Evolutionary conservation across 2,329 filamentous ascomycete genomes (phyloP).

Genomic region (Penicillium sp.): DNA sequence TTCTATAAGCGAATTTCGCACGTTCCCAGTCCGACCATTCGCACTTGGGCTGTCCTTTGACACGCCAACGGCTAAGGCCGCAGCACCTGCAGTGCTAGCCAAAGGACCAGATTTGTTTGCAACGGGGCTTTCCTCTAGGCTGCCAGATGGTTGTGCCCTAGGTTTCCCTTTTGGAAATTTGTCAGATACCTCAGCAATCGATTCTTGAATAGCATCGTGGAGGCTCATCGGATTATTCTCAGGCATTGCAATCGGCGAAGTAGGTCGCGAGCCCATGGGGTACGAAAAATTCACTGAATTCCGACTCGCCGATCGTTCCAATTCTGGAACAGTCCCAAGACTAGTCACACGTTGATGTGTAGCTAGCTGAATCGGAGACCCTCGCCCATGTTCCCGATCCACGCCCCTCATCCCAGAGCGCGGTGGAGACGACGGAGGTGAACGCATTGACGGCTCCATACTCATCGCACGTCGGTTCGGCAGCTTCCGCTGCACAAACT

Average conservation of each 20-base stretch:
- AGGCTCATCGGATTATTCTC: slow-evolving; percentile 22
- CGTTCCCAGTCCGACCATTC: slow-evolving; percentile 9
- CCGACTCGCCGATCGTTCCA: slow-evolving; percentile 43
- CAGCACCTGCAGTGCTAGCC: slow-evolving; percentile 32
- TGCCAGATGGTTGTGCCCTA: slow-evolving; percentile 22
- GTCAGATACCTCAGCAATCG: slow-evolving; percentile 27
- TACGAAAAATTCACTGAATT: slow-evolving; percentile 53
- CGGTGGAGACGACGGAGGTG: slow-evolving; percentile 45
- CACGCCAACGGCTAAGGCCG: slow-evolving; percentile 29
- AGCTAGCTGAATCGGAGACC: slow-evolving; percentile 16
- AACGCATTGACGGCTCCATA: slow-evolving; percentile 51
- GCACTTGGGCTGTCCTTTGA: slow-evolving; percentile 15
- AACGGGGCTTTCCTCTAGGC: slow-evolving; percentile 31
- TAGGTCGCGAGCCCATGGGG: slow-evolving; percentile 43
- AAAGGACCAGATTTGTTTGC: slow-evolving; percentile 26
- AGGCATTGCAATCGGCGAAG: slow-evolving; percentile 36
- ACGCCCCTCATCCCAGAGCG: slow-evolving; percentile 40
- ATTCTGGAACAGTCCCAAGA: slow-evolving; percentile 34
- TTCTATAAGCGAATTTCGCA: background rate
- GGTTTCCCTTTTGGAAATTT: slow-evolving; percentile 29
- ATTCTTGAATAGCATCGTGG: slow-evolving; percentile 24
- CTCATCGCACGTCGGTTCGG: slow-evolving; percentile 50
- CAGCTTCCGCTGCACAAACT: slow-evolving; percentile 37
- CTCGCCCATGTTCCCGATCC: slow-evolving; percentile 32
- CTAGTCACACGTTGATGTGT: slow-evolving; percentile 22